Conservation (phyloP, 768 basidiomycete species). For the Chalciporus piperatus region DNA sequence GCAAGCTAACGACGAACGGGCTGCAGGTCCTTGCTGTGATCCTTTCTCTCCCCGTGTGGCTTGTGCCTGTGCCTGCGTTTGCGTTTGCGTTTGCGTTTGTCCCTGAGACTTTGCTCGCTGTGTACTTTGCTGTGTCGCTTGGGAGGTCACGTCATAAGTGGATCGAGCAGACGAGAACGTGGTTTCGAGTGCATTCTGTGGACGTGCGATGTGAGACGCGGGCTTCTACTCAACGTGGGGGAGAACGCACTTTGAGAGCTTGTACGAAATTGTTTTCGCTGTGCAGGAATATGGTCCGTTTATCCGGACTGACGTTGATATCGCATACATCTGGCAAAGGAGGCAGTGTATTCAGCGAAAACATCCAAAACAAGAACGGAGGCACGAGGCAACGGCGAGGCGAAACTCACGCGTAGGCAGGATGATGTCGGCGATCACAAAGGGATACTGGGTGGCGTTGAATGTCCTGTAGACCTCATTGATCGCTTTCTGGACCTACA, state of each 20-base stretch:
- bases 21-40: not conserved
- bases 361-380: not conserved
- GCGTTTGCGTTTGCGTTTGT: not conserved
- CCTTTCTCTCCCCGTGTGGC: constrained; percentile 1
- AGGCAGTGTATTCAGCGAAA: not conserved
- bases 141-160: constrained; percentile 55
- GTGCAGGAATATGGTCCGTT: constrained; percentile 91
- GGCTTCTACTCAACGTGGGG: too few relatives aligned
- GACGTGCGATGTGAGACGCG: not conserved
- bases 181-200: constrained; percentile 62
- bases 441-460: constrained; percentile 70
- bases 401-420: constrained; percentile 66
- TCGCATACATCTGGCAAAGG: constrained; percentile 65
- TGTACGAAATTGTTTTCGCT: constrained; percentile 78
- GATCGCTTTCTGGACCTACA: constrained; percentile 81
- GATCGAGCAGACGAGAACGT: constrained; percentile 69
- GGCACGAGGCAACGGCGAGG: not conserved
- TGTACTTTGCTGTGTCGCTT: constrained; percentile 2
- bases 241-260: constrained; percentile 63
- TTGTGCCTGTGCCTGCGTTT: not conserved
- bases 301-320: constrained; percentile 95
- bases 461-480: constrained; percentile 92
- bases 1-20: too few relatives aligned
- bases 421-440: constrained; percentile 80
- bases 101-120: constrained; percentile 3